A percentile compares a stretch with the other conserved stretches of the same genome.
Conservation (phyloP, 176 grass and related monocot species). For the Melocanna baccifera region DNA sequence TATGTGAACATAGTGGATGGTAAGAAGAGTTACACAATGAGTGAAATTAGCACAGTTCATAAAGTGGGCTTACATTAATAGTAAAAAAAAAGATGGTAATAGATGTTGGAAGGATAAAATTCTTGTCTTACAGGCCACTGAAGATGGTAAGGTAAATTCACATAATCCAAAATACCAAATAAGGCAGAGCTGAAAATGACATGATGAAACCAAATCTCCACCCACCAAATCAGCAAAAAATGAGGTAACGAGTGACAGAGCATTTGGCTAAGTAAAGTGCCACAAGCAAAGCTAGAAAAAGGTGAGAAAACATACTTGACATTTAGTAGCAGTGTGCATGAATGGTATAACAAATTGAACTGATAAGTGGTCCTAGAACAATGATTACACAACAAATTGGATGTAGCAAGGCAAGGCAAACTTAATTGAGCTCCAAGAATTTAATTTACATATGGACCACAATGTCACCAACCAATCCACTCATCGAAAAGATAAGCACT, state of each 20-base stretch:
- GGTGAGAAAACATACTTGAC: constrained; percentile 25
- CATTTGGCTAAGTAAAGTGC: constrained; percentile 31
- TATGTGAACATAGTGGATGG: neutral
- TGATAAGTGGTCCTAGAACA: constrained; percentile 40
- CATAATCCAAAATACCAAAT: neutral
- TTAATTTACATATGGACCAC: constrained; percentile 51
- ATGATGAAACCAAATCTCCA: neutral
- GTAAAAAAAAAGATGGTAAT: neutral
- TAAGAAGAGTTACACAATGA: neutral
- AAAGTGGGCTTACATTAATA: constrained; percentile 1
- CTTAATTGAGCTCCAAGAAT: constrained; percentile 33
- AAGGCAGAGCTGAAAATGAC: constrained; percentile 20
- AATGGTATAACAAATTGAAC: constrained; percentile 33
- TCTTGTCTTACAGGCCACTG: neutral
- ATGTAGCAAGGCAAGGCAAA: constrained; percentile 5
- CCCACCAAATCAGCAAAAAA: constrained; percentile 37
- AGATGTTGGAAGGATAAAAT: neutral
- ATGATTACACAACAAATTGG: constrained; percentile 24
- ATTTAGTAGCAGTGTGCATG: constrained; percentile 26
- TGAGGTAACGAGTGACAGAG: constrained; percentile 25
- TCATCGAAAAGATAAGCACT: constrained; percentile 26
- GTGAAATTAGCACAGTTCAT: neutral
- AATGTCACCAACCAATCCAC: constrained; percentile 35
- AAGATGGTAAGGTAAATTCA: constrained; percentile 18
- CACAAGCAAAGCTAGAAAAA: constrained; percentile 31